phyloP scores from a whole-genome alignment of 441 rosid species.

The Adansonia gregorii region DNA sequence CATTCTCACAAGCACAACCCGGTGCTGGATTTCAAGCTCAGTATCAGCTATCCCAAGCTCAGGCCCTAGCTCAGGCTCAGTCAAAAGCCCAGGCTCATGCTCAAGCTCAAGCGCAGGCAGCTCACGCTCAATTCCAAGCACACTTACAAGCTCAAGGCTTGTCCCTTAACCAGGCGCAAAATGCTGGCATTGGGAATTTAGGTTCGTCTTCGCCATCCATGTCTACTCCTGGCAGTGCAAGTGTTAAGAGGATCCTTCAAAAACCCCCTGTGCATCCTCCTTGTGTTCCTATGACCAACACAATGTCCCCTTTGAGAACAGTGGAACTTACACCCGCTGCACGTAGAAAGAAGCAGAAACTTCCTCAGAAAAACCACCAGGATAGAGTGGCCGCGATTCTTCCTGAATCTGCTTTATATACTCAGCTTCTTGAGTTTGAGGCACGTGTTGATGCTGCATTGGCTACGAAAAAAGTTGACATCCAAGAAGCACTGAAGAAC shows the following conservation, averaged over 20 bases:
- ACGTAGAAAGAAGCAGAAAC: slow-evolving; percentile 83
- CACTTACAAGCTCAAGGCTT: slow-evolving; percentile 76
- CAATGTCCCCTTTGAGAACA: slow-evolving; percentile 64
- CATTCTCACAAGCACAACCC: slow-evolving; percentile 60
- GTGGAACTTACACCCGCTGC: slow-evolving; percentile 83
- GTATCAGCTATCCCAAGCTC: slow-evolving; percentile 82
- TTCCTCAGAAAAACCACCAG: slow-evolving; percentile 79
- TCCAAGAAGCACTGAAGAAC: slow-evolving; percentile 86
- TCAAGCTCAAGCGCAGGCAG: slow-evolving; percentile 62
- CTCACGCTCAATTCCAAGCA: slow-evolving; percentile 77
- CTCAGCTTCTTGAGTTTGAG: slow-evolving; percentile 96
- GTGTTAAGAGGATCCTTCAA: slow-evolving; percentile 66
- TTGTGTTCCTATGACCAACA: slow-evolving; percentile 53
- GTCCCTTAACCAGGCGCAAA: slow-evolving; percentile 64
- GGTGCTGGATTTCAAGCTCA: slow-evolving; percentile 70
- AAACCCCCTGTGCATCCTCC: slow-evolving; percentile 79
- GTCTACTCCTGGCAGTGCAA: slow-evolving; percentile 63
- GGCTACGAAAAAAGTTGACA: slow-evolving; percentile 87
- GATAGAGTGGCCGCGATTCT: slow-evolving; percentile 87
- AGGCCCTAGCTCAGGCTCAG: slow-evolving; percentile 41
- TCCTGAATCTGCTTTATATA: slow-evolving; percentile 92
- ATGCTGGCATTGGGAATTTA: slow-evolving; percentile 53
- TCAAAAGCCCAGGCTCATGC: slow-evolving; percentile 45
- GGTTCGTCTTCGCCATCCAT: slow-evolving; percentile 75
- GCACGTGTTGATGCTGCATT: slow-evolving; percentile 84